Percentiles rank a stretch among this genome's conserved stretches.
These are phyloP conservation scores for Kwoniella botswanensis DNA, from an alignment of 768 basidiomycete species.

Conservation along the genomic window DNA sequence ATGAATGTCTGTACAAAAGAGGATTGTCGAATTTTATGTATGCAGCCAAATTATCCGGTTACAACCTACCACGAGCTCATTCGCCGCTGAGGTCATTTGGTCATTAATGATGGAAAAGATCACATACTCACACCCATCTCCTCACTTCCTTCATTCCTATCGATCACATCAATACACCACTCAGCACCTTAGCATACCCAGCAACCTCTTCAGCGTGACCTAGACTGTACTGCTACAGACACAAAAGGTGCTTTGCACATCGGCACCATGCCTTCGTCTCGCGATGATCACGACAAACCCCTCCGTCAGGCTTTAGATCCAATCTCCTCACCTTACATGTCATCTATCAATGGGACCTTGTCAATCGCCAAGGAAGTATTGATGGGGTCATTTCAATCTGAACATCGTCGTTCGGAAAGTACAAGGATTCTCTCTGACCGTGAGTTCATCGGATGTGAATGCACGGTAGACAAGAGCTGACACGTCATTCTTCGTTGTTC, in stretches of 20 bases:
- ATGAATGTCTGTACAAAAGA: neutral
- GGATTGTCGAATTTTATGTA: neutral
- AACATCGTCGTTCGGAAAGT: constrained; percentile 51
- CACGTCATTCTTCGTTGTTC: neutral
- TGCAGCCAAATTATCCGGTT: constrained; percentile 4
- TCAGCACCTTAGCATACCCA: neutral
- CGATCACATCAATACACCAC: neutral
- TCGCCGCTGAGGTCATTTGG: constrained; percentile 15
- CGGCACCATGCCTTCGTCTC: constrained; percentile 10
- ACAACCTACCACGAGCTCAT: neutral
- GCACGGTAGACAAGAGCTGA: neutral
- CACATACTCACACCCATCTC: neutral
- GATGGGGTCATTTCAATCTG: constrained; percentile 51
- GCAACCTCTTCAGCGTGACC: neutral
- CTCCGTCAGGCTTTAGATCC: constrained; percentile 50
- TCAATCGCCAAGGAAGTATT: constrained; percentile 55
- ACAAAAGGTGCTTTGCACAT: neutral
- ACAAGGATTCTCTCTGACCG: constrained; percentile 54
- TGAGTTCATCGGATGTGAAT: too few species aligned
- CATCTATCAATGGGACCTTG: constrained; percentile 40
- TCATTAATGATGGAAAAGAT: too few species aligned
- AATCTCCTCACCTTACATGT: constrained; percentile 39
- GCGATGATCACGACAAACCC: constrained; percentile 22
- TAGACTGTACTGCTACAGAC: neutral
- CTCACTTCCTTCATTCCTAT: neutral